Evolutionary conservation across 2,329 filamentous ascomycete species (phyloP), one percentile per base, ranked within the genome.

Genomic region (Paradendryphiella salina): DNA sequence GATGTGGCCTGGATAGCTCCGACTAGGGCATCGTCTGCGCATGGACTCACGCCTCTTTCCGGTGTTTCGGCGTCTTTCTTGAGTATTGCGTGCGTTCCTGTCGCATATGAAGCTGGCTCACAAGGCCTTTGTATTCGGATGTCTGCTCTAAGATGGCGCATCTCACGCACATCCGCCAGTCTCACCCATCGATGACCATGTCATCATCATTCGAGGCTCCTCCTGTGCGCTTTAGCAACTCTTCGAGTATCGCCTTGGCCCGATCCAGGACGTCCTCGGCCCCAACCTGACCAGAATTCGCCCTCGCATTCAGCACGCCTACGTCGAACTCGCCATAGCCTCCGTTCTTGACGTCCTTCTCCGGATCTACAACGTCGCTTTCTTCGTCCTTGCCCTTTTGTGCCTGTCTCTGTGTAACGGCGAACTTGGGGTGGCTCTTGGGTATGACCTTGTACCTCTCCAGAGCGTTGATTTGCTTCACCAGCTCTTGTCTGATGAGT

Each of bases 271-370:
- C 76, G 74, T 96, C 90, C 1, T 83, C 83, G 67, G 95, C 90
- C 80, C 93, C 94, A 57, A 90, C 87, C 64, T 86, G 83, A 49
- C 89, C 89, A 56, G 87, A 87, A 57, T 89, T 87, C 54, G 89
- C 90, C 50, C 90, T 82, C 64, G 89, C 92, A 69, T 96, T 97
- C 63, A 97, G 75, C 84, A 89, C 93, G 26, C 92, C 92, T 11
- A 95, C 86, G 68, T 96, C 92, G 45, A 96, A 78, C 76, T 74
- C 70, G 6, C 78, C 78, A 36, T 80, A 59, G 6, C 78, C 78
- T 10, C 75, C 76, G 59, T 79, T 79, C 44, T 69, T 76, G 9
- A 73, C 65, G 5, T 52, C 55, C 4, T 55, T 63, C 39, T 70
- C 64, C 2, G 60, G 50, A 37, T 70, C 64, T 35, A 43, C 50